Evolutionary conservation across 768 basidiomycete species (phyloP).

Genomic region (Lactifluus rugatus): DNA sequence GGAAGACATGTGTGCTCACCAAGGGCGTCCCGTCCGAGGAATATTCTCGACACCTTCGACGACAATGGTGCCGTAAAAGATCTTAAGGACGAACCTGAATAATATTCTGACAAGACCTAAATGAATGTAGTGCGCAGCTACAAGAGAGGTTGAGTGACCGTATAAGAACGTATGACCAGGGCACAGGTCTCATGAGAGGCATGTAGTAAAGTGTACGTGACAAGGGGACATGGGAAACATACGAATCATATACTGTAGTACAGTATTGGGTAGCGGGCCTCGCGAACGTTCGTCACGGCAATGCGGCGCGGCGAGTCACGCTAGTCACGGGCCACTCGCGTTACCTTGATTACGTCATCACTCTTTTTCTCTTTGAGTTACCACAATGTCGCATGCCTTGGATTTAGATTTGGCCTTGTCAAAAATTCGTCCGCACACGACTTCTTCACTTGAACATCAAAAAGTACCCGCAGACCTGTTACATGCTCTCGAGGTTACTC

Average conservation of each 20-base stretch:
- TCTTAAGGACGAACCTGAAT: constrained; percentile 77
- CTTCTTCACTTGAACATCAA: constrained; percentile 76
- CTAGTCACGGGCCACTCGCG: too few species aligned
- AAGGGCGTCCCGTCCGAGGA: constrained; percentile 63
- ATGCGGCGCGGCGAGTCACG: too few species aligned
- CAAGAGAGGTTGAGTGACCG: constrained; percentile 34
- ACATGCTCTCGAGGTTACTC: constrained; percentile 72
- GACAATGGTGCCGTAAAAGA: constrained; percentile 85
- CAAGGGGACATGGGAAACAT: neutral
- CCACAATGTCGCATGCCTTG: too few species aligned
- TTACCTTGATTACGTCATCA: constrained; percentile 7
- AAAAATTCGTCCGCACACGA: constrained; percentile 82
- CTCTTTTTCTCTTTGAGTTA: too few species aligned
- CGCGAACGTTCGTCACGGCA: constrained; percentile 1
- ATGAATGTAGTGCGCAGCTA: neutral
- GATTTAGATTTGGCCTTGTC: constrained; percentile 48
- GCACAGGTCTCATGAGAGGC: constrained; percentile 34
- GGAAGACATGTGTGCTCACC: constrained; percentile 34
- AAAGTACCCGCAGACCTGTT: constrained; percentile 82
- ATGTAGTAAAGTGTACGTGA: constrained; percentile 23
- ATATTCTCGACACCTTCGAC: constrained; percentile 68
- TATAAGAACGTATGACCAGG: constrained; percentile 62
- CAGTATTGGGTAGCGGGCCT: too few species aligned
- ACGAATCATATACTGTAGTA: too few species aligned
- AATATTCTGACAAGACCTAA: constrained; percentile 37